A percentile compares a stretch with the other conserved stretches of the same genome.
Conservation (phyloP, 257 asterid species). For the Lithospermum erythrorhizon region DNA sequence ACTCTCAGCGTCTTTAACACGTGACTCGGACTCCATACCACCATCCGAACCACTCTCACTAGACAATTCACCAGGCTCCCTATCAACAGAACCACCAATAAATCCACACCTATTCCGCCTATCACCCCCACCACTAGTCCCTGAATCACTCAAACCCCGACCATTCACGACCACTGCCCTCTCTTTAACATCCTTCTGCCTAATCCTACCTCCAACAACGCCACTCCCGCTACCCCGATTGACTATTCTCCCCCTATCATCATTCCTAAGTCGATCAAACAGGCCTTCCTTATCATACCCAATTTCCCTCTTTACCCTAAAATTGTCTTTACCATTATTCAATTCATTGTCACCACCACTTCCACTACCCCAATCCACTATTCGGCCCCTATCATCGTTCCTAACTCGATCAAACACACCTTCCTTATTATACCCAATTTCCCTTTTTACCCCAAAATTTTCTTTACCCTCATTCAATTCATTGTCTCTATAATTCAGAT, state of each 20-base stretch:
- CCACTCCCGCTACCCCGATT: conserved; percentile 14
- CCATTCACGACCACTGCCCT: conserved; percentile 30
- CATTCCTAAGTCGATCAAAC: conserved; percentile 36
- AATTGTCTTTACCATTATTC: conserved; percentile 42
- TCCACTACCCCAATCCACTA: conserved; percentile 1
- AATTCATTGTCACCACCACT: conserved; percentile 18
- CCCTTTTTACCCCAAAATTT: too few relatives aligned
- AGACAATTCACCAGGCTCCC: conserved; percentile 87
- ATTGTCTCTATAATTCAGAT: conserved; percentile 51
- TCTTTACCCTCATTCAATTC: conserved; percentile 43
- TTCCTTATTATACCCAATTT: conserved; percentile 12
- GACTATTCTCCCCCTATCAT: conserved; percentile 15
- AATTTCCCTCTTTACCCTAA: conserved; percentile 33
- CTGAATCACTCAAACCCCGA: conserved; percentile 31
- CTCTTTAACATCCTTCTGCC: conserved; percentile 49
- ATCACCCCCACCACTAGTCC: conserved; percentile 23
- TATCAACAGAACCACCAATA: conserved; percentile 26
- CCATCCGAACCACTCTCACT: conserved; percentile 80
- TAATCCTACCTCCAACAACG: conserved; percentile 20
- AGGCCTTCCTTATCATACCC: conserved; percentile 30
- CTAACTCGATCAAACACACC: conserved; percentile 34
- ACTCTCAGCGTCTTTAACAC: conserved; percentile 21
- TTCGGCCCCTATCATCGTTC: conserved; percentile 22
- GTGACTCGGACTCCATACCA: conserved; percentile 35
- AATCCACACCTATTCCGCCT: conserved; percentile 20